These are phyloP conservation scores for Kazachstania taianensis DNA, from an alignment of 805 yeast genomes.

Conservation along the genomic window DNA sequence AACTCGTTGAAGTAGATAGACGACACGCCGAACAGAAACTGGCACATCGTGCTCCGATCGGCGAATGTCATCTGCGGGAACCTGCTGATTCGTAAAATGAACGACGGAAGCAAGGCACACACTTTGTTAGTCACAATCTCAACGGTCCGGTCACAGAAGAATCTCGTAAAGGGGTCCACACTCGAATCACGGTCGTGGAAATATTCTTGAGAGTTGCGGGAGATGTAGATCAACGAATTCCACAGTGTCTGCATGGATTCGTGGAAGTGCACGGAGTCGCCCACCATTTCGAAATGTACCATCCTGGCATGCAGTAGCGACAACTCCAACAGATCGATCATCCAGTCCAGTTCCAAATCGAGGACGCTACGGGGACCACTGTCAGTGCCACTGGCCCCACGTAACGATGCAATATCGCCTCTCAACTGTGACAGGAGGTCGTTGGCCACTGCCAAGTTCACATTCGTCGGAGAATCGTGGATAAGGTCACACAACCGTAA, in stretches of 20 bases:
- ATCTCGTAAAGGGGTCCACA: constrained; percentile 14
- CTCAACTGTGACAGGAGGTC: constrained; percentile 7
- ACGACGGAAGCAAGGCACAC: constrained; percentile 19
- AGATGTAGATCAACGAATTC: constrained; percentile 14
- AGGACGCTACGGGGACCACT: no score
- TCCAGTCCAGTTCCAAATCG: constrained; percentile 18
- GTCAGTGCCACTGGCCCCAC: background rate
- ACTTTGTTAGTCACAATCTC: constrained; percentile 21
- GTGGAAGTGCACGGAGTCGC: constrained; percentile 9
- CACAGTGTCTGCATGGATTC: constrained; percentile 14
- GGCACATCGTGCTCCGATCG: constrained; percentile 11
- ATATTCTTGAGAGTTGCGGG: constrained; percentile 15
- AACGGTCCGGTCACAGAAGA: constrained; percentile 23
- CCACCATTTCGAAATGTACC: constrained; percentile 15
- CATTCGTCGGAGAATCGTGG: constrained; percentile 16
- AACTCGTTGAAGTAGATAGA: constrained; percentile 26
- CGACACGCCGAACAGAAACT: constrained; percentile 15
- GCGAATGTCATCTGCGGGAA: constrained; percentile 6
- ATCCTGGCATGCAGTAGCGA: constrained; percentile 17
- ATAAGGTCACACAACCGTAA: constrained; percentile 13
- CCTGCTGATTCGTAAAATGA: constrained; percentile 19
- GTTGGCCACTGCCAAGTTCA: constrained; percentile 9
- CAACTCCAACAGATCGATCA: constrained; percentile 15
- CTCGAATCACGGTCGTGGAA: constrained; percentile 9
- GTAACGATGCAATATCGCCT: constrained; percentile 8